Conservation (phyloP, 768 basidiomycete genomes). For the Macrolepiota albuminosa region DNA sequence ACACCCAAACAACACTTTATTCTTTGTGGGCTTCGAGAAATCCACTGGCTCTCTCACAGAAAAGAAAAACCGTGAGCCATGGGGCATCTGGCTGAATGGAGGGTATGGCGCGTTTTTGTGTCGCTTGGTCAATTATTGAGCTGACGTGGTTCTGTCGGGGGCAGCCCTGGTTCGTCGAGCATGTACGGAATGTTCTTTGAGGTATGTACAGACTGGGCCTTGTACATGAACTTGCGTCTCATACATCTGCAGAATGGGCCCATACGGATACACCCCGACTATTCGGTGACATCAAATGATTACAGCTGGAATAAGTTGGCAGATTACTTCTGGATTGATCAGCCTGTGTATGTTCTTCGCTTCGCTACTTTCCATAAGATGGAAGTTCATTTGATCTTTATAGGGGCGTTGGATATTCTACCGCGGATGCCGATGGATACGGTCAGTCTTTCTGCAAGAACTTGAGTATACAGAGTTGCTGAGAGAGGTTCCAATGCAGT, state of each 20-base stretch:
- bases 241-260: constrained; percentile 55
- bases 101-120: constrained; percentile 37
- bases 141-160: not conserved
- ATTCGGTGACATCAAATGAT: constrained; percentile 43
- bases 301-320: constrained; percentile 56
- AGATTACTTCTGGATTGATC: constrained; percentile 72
- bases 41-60: constrained; percentile 49
- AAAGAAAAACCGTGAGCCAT: constrained; percentile 41
- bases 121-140: not conserved
- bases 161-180: constrained; percentile 67
- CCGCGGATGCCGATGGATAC: constrained; percentile 57
- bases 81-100: constrained; percentile 75
- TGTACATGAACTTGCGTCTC: not conserved
- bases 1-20: constrained; percentile 63
- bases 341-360: constrained; percentile 51
- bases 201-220: constrained; percentile 28
- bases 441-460: constrained; percentile 29
- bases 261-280: constrained; percentile 50
- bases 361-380: not conserved
- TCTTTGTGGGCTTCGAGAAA: constrained; percentile 63
- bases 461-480: not conserved
- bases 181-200: constrained; percentile 61
- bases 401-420: constrained; percentile 61
- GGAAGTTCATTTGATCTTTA: constrained; percentile 1
- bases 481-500: constrained; percentile 26